Conservation (phyloP, 768 basidiomycete species). For the Leccinum imitatum region DNA sequence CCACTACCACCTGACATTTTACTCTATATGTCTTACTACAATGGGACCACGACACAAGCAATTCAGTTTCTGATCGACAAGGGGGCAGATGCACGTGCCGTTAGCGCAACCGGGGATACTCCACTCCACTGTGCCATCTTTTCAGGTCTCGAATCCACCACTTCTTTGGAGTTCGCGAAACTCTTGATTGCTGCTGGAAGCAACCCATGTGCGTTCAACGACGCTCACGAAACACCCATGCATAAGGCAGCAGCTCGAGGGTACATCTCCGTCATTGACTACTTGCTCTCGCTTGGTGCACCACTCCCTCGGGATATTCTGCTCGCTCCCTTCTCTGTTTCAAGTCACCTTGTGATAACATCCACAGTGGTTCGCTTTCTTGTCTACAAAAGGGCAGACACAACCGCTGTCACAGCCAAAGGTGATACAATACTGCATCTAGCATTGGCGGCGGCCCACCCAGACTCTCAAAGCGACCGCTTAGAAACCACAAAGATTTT, state of each 20-base stretch:
- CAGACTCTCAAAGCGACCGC: too few species aligned
- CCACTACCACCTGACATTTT: too few species aligned
- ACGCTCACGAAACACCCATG: not conserved
- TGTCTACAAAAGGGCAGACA: too few species aligned
- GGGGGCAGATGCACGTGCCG: not conserved
- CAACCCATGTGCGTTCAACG: not conserved
- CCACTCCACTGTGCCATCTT: not conserved
- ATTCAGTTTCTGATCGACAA: conserved; percentile 1
- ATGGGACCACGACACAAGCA: too few species aligned
- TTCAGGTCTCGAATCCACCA: not conserved
- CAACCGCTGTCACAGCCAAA: too few species aligned
- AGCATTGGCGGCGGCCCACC: too few species aligned
- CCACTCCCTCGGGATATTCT: not conserved
- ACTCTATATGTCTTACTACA: too few species aligned
- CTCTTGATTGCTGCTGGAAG: not conserved
- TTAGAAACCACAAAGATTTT: too few species aligned
- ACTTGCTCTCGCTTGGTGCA: not conserved
- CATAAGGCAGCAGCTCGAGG: not conserved
- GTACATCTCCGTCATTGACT: not conserved
- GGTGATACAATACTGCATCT: too few species aligned
- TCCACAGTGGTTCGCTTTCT: too few species aligned
- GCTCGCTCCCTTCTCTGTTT: not conserved
- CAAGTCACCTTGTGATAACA: too few species aligned
- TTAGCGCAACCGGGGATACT: not conserved
- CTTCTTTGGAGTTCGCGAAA: not conserved